These are phyloP conservation scores for Phialocephala sp. DNA, from an alignment of 2,329 filamentous ascomycete species.

Conservation along the genomic window DNA sequence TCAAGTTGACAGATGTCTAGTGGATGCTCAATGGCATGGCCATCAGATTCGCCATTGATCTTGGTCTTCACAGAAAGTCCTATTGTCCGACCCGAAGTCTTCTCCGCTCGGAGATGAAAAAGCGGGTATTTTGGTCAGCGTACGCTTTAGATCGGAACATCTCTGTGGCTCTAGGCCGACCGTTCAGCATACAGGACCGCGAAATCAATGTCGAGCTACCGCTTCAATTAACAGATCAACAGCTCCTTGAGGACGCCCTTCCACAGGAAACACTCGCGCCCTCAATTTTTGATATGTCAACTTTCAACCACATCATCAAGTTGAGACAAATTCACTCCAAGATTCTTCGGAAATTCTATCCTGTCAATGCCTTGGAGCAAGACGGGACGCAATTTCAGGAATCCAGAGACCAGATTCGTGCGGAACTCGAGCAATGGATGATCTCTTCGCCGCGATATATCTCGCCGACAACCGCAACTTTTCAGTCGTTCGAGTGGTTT, in stretches of 20 bases:
- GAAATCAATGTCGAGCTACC: slow-evolving; percentile 44
- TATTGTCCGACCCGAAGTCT: slow-evolving; percentile 9
- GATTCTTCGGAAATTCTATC: slow-evolving; percentile 14
- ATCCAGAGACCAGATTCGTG: slow-evolving; percentile 1
- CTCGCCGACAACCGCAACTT: slow-evolving; percentile 5
- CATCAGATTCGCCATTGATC: slow-evolving; percentile 13
- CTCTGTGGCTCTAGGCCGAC: slow-evolving; percentile 46
- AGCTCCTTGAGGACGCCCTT: background rate
- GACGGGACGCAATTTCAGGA: slow-evolving; percentile 4
- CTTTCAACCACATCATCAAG: slow-evolving; percentile 10
- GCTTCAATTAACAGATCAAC: background rate
- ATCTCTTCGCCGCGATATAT: slow-evolving; percentile 8
- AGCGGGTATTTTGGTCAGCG: slow-evolving; percentile 49
- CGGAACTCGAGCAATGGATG: slow-evolving; percentile 11
- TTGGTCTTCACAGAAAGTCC: slow-evolving; percentile 14
- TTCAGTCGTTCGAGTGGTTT: slow-evolving; percentile 16
- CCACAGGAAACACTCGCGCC: background rate
- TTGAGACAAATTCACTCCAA: slow-evolving; percentile 10
- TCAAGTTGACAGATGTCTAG: background rate
- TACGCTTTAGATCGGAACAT: slow-evolving; percentile 48
- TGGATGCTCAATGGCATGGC: slow-evolving; percentile 17
- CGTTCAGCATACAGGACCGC: slow-evolving; percentile 44
- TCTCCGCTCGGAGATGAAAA: slow-evolving; percentile 42
- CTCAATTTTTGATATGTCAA: slow-evolving; percentile 9
- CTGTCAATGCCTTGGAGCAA: slow-evolving; percentile 8